Evolutionary conservation across 441 rosid genomes (phyloP).

Genomic region (Pelargonium cotyledonis): DNA sequence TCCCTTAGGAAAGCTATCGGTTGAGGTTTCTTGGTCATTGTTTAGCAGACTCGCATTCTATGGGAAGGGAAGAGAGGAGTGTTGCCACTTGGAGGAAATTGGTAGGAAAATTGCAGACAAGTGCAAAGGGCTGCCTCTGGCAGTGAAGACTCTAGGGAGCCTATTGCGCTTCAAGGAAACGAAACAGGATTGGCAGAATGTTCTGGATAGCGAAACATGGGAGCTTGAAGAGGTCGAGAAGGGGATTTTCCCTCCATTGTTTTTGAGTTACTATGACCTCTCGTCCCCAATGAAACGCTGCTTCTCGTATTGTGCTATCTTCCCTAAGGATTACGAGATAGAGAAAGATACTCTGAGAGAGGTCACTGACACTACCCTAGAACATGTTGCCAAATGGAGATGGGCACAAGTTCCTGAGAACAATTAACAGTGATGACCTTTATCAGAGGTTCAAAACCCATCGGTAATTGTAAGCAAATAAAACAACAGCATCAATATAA

Average conservation of each 20-base stretch:
- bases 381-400: too few relatives aligned
- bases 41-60: neutral
- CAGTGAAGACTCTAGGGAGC: neutral
- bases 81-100: neutral
- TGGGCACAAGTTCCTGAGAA: too few relatives aligned
- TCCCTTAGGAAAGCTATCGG: neutral
- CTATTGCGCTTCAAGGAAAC: neutral
- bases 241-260: neutral
- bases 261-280: conserved; percentile 10
- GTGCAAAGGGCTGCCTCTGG: conserved; percentile 16
- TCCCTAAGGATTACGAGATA: neutral
- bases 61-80: neutral
- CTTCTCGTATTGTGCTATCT: conserved; percentile 8
- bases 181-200: neutral
- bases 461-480: too few relatives aligned
- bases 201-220: conserved; percentile 4
- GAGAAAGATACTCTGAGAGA: neutral
- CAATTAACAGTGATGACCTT: too few relatives aligned
- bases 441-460: too few relatives aligned
- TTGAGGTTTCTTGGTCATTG: conserved; percentile 3
- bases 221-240: neutral
- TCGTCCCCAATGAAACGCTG: neutral
- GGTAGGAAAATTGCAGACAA: conserved; percentile 6
- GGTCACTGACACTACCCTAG: too few relatives aligned
- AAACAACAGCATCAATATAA: too few relatives aligned